Evolutionary conservation across 1,139 yeast genomes (phyloP), one percentile per base, ranked within the genome.

Genomic region (Kluyveromyces marxianus): DNA sequence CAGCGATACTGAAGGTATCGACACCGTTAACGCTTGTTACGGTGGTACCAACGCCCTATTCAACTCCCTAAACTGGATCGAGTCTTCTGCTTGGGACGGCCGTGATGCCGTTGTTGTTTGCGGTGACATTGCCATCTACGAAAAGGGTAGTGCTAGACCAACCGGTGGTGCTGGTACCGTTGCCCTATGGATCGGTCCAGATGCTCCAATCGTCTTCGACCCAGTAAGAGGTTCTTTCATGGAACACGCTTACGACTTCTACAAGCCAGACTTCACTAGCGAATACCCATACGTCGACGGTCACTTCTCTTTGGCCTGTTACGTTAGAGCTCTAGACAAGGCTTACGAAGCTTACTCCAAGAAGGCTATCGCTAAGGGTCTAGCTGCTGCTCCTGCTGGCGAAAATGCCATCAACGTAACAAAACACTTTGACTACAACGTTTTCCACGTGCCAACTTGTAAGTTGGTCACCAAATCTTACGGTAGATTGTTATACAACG

Each of bases 121-220:
- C 63, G 97, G 97, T 68, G 99, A 94, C 69, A 92, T 94, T 67
- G 98, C 98, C 64, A 84, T 94, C 59, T 94, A 94, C 70, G 89
- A 92, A 59, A 79, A 90, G 71, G 98, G 98, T 66, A 84, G 95
- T 43, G 99, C 99, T 48, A 83, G 99, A 75, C 98, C 99, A 61
- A 92, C 98, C 49, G 99, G 99, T 67, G 99, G 99, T 71, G 97
- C 95, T 50, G 99, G 99, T 63, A 79, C 95, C 46, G 95, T 92
- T 50, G 99, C 99, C 44, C 62, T 94, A 65, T 80, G 86, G 67
- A 85, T 94, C 62, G 99, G 99, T 45, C 96, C 97, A 47, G 96
- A 94, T 64, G 97, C 98, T 39, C 98, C 98, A 56, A 77, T 94
- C 59, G 97, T 87, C 41, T 81, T 94, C 60, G 97, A 92, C 61